Evolutionary conservation across 2,329 filamentous ascomycete species (phyloP).

Genomic region (Stromatinia cepivora): DNA sequence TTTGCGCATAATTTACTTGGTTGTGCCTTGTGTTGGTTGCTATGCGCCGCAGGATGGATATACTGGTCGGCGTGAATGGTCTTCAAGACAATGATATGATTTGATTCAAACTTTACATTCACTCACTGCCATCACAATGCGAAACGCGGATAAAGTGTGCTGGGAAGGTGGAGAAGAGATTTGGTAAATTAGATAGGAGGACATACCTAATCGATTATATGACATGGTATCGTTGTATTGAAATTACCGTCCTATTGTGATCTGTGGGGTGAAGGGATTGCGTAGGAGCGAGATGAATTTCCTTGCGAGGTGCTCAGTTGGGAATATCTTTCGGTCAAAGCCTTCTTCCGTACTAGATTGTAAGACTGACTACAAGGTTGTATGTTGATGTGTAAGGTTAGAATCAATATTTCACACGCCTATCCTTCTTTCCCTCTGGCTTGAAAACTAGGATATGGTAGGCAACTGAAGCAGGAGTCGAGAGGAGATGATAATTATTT

Average conservation of each 20-base stretch:
- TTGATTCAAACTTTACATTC: conserved; percentile 6
- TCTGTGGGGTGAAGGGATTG: conserved; percentile 13
- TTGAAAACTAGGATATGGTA: neutral
- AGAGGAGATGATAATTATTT: neutral
- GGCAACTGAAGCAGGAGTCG: neutral
- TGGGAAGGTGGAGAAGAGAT: conserved; percentile 11
- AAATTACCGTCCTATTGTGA: conserved; percentile 8
- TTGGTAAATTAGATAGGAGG: conserved; percentile 19
- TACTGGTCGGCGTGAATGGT: conserved; percentile 9
- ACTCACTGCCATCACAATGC: conserved; percentile 14
- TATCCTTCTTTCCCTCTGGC: neutral
- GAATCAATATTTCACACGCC: neutral
- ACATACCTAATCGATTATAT: conserved; percentile 74
- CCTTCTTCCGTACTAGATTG: neutral
- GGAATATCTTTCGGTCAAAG: conserved; percentile 17
- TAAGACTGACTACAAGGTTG: neutral
- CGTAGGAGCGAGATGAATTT: conserved; percentile 10
- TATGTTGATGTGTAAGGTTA: neutral
- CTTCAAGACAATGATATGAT: conserved; percentile 8
- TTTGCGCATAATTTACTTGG: neutral
- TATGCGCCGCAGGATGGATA: conserved; percentile 6
- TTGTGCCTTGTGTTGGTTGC: neutral
- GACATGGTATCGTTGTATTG: conserved; percentile 51
- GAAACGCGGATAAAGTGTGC: conserved; percentile 15
- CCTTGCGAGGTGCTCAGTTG: conserved; percentile 13